Evolutionary conservation across 1,139 yeast genomes (phyloP).

Genomic region (Suhomyces anneliseae): DNA sequence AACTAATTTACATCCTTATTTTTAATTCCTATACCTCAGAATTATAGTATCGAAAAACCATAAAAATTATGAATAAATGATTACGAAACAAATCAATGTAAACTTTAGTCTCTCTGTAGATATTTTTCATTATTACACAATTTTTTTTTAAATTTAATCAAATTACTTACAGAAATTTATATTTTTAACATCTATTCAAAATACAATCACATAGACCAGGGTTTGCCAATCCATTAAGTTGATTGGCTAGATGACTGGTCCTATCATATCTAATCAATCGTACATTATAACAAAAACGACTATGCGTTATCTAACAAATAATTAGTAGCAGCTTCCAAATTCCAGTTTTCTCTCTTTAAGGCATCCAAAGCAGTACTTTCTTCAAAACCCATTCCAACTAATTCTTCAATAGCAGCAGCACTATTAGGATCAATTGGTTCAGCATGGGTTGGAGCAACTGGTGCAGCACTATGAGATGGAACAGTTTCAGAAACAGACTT

Average conservation of each 20-base stretch:
- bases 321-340: conserved; percentile 83
- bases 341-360: conserved; percentile 66
- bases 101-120: background rate
- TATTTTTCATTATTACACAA: no score
- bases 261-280: background rate
- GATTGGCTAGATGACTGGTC: no score
- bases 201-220: no score
- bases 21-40: no score
- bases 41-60: background rate
- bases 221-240: no score
- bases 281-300: background rate
- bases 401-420: conserved; percentile 60
- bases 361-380: conserved; percentile 66
- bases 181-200: no score
- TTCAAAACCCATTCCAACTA: conserved; percentile 88
- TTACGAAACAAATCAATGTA: background rate
- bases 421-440: conserved; percentile 9
- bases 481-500: background rate
- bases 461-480: background rate
- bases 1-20: background rate
- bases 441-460: conserved; percentile 19
- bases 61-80: background rate
- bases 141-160: no score
- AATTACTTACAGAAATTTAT: no score
- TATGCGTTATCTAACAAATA: conserved; percentile 69